Evolutionary conservation across 192 early-diverging fungal genomes (phyloP), one percentile per base, ranked within the genome.

Genomic region (Coemansia sp.): DNA sequence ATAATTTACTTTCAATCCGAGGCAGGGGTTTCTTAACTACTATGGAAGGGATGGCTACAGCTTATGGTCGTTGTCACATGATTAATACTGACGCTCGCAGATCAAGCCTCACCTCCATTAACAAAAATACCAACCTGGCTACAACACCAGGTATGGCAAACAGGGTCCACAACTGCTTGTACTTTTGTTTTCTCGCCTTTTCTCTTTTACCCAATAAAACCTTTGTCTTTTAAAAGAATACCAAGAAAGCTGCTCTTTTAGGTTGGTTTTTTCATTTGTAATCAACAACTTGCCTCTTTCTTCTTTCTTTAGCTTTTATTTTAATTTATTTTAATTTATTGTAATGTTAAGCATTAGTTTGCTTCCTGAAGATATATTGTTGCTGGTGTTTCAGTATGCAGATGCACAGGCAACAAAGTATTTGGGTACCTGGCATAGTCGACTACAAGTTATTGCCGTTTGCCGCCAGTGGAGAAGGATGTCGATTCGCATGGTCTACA

Each of bases 121-220:
- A 31, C 31, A 31, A 31, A 31, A 31, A 31, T 31, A 31, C 5
- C 31, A 31, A 1, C 31, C 8, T 31, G 31, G 31, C 31, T 6
- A 8, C 31, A 5, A 31, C 8, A 31, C 42, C 42, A 17, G 72
- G 72, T 5, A 62, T 80, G 23, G 67, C 78, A 28, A 68, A 71
- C 65, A 74, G 72, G 78, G 72, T 80, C 11, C 78, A 65, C 48
- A 58, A 12, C 44, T 59, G 52, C 37, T 20, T 79, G 2, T 71
- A 64, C n/a, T 49, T 17, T 15, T n/a, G 36, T 9, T 69, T 68
- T 26, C 7, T 25, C 44, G 15, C 5, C 9, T 42, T 37, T 36
- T 1, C 40, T 42, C 6, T 38, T 58, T 58, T 0, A 5, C 38
- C 2, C 57, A 31, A 31, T 52, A 12, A 52, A 19, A 52, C 5